These are phyloP conservation scores for Leccinum pallidistipes DNA, from an alignment of 1,284 basidiomycete species.

Conservation along the genomic window DNA sequence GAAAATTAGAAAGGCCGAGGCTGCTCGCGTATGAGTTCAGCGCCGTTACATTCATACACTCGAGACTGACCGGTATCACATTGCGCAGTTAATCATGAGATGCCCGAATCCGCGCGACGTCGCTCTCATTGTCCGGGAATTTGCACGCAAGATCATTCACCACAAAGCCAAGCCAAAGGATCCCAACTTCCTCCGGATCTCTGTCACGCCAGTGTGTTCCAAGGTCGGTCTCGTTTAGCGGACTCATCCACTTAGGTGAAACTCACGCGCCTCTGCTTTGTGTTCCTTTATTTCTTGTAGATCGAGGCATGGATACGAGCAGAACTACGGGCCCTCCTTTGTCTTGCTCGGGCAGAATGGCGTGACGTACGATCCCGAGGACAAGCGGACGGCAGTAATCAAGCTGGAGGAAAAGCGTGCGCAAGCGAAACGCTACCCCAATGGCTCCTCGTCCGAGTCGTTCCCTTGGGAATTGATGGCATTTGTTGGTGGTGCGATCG, in stretches of 20 bases:
- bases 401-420: no score
- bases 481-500: no score
- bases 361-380: no score
- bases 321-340: conserved; percentile 87
- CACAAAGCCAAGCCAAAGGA: conserved; percentile 77
- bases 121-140: conserved; percentile 84
- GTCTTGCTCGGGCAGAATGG: conserved; percentile 46
- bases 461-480: no score
- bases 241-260: not conserved
- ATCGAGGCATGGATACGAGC: conserved; percentile 93
- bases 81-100: conserved; percentile 78
- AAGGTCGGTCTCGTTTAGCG: conserved; percentile 48
- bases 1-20: conserved; percentile 94
- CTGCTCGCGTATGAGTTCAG: conserved; percentile 63
- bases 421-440: no score
- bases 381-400: no score
- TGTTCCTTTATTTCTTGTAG: conserved; percentile 39
- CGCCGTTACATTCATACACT: not conserved
- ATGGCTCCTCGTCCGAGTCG: no score
- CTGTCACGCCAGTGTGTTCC: conserved; percentile 79
- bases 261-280: not conserved
- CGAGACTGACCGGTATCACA: not conserved
- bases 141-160: conserved; percentile 84
- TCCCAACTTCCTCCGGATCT: conserved; percentile 83
- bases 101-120: conserved; percentile 94